These are phyloP conservation scores for Epichloe festucae DNA, from an alignment of 2,329 filamentous ascomycete genomes.

Conservation along the genomic window DNA sequence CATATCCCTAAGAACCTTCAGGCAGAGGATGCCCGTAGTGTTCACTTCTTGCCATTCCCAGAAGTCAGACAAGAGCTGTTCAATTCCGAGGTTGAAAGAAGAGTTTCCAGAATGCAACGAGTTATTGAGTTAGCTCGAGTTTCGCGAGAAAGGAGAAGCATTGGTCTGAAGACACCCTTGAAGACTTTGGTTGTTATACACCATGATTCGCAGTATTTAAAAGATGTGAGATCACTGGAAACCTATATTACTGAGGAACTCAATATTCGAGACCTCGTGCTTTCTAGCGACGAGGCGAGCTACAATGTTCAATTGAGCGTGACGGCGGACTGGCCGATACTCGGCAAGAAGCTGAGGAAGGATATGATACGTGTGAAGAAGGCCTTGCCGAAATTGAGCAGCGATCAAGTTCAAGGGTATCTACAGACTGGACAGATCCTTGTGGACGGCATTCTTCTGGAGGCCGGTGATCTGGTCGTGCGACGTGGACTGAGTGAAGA, in stretches of 20 bases:
- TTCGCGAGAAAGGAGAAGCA: conserved; percentile 69
- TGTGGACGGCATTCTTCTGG: conserved; percentile 76
- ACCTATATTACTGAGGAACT: conserved; percentile 86
- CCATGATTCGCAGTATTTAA: conserved; percentile 66
- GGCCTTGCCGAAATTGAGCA: conserved; percentile 66
- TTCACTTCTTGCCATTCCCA: conserved; percentile 88
- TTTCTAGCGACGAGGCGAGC: conserved; percentile 75
- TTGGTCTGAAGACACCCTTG: conserved; percentile 81
- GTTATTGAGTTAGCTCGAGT: conserved; percentile 86
- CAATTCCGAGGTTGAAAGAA: conserved; percentile 71
- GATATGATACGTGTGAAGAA: conserved; percentile 86
- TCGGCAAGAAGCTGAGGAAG: conserved; percentile 97
- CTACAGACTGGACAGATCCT: conserved; percentile 59
- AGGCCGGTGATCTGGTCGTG: conserved; percentile 66
- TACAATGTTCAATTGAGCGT: conserved; percentile 91
- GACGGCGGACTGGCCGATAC: conserved; percentile 79
- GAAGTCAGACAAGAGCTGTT: conserved; percentile 82
- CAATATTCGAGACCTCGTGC: conserved; percentile 73
- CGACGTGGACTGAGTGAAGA: conserved; percentile 66
- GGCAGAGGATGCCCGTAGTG: conserved; percentile 64
- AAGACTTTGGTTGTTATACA: conserved; percentile 86
- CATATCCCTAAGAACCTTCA: conserved; percentile 62
- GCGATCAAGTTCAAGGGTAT: conserved; percentile 70
- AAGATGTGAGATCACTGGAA: conserved; percentile 75
- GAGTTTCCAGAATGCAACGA: conserved; percentile 82